Evolutionary conservation across 352 stramenopile genomes (phyloP), one percentile per base, ranked within the genome.

Genomic region (Globisporangium splendens): DNA sequence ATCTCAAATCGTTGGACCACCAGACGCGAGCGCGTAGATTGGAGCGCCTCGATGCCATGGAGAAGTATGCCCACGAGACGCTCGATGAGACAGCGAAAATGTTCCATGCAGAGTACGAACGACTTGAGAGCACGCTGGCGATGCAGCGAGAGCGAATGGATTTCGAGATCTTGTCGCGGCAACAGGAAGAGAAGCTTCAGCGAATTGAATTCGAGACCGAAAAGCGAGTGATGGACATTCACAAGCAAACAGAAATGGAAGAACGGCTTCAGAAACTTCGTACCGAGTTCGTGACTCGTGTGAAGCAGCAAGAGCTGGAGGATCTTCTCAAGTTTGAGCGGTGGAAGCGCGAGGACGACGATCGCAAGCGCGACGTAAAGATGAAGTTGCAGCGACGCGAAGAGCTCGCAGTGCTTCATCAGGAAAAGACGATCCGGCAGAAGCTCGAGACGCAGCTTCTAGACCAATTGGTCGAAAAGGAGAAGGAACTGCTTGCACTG

Each of bases 171-270:
- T 70, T 69, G 12, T 86, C 79, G n/a, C 75, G 78, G 7, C 73
- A 76, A 46, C 72, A 93, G 62, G 80, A 93, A 75, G 83, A 95
- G 60, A 78, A 90, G 21, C 63, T 95, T 8, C 69, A 86, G 46
- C 67, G 74, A 24, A 42, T 93, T n/a, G 83, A 95, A 50, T 82
- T 73, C 39, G 83, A 93, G 47, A 81, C 81, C 0, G 71, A 89
- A 15, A 74, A 87, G 46, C 77, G 83, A 0, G 77, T 95, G 15
- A 49, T 55, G 8, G 65, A 75, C 2, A 82, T 95, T 41, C 67
- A 85, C 55, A 78, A 85, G 31, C 72, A 90, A 18, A 63, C 67
- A 14, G 69, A 88, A 48, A 74, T 87, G 49, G 83, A 89, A 61
- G 78, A 92, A 53, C 66, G 82, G 14, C 58, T 95, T 3, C 75